Evolutionary conservation across 225 moss, liverwort and hornwort species (phyloP), one percentile per base, ranked within the genome.

Genomic region (Pleurozium schreberi): DNA sequence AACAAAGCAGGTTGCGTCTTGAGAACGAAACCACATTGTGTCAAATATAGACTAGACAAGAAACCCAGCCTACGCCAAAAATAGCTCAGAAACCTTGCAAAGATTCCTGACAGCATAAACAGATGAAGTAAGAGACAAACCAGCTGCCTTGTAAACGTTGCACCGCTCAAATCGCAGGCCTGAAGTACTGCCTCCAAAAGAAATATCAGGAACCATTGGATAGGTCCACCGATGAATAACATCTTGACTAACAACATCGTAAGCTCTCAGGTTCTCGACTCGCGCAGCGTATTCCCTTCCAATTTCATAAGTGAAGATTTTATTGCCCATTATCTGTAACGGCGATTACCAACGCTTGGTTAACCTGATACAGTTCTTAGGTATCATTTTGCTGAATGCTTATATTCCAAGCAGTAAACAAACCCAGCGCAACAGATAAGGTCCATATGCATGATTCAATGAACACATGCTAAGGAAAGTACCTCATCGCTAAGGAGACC

Each of bases 401-500:
- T 52, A 81, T 53, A 43, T 68, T 68, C 23, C 86, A 65, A 71
- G 80, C 70, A 25, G 70, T 36, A 45, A 22, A 58, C 12, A 43
- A 85, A 60, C 34, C 20, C 52, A n/a, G 68, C 57, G 86, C 69
- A 85, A 27, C 79, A 86, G 59, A 52, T 50, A 66, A 59, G 25
- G n/a, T 31, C 10, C 33, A 77, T 11, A n/a, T 23, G 25, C 40
- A 64, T 30, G 28, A 52, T 64, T 69, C 70, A 20, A 47, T 73
- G 38, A 66, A 79, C 22, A 83, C 55, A 60, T 40, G 65, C 17
- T 62, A 74, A 87, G 61, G 57, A 60, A 85, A 60, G 59, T 94
- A 99, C 99, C 99, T 97, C 99, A 89, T 99, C 99, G 91, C 96
- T 96, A 34, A 99, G 96, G 64, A 99, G 92, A 50, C 99, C 99